phyloP scores from a whole-genome alignment of 768 basidiomycete species.

The Lactarius indigo region DNA sequence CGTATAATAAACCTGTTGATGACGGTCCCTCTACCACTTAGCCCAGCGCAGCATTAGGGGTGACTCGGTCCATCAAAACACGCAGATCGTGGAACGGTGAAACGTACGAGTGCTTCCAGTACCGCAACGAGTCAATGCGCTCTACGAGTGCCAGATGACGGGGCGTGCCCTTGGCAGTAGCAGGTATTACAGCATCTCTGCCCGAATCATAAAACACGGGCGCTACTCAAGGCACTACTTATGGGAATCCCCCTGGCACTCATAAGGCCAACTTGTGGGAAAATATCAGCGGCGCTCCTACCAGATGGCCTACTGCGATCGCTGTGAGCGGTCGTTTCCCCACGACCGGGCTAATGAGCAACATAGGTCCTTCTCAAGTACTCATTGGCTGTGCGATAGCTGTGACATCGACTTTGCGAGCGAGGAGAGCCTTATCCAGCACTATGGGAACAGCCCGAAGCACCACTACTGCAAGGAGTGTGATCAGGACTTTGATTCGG shows the following conservation, averaged over 20 bases:
- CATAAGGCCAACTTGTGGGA: neutral
- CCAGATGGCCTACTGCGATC: conserved; percentile 10
- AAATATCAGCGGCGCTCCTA: neutral
- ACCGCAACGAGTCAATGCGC: too few species aligned
- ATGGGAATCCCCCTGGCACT: neutral
- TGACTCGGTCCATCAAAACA: too few species aligned
- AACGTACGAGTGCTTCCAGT: conserved; percentile 62
- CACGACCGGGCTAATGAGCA: conserved; percentile 1
- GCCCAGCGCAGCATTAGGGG: too few species aligned
- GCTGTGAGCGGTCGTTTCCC: conserved; percentile 1
- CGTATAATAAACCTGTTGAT: too few species aligned
- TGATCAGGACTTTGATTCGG: neutral
- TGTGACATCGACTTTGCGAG: conserved; percentile 8
- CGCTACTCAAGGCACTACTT: too few species aligned
- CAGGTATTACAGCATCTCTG: too few species aligned
- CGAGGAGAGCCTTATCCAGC: neutral
- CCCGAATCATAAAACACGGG: neutral
- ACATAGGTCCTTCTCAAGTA: neutral
- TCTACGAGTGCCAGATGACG: too few species aligned
- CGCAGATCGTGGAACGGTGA: conserved; percentile 33
- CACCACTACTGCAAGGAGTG: conserved; percentile 10
- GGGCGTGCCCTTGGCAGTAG: too few species aligned
- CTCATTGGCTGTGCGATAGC: conserved; percentile 3
- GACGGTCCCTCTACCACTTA: too few species aligned
- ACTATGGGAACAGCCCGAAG: neutral